A percentile compares a stretch with the other conserved stretches of the same genome.
These are phyloP conservation scores for Chionographis japonica DNA, from an alignment of 106 monocot genomes.

Conservation along the genomic window DNA sequence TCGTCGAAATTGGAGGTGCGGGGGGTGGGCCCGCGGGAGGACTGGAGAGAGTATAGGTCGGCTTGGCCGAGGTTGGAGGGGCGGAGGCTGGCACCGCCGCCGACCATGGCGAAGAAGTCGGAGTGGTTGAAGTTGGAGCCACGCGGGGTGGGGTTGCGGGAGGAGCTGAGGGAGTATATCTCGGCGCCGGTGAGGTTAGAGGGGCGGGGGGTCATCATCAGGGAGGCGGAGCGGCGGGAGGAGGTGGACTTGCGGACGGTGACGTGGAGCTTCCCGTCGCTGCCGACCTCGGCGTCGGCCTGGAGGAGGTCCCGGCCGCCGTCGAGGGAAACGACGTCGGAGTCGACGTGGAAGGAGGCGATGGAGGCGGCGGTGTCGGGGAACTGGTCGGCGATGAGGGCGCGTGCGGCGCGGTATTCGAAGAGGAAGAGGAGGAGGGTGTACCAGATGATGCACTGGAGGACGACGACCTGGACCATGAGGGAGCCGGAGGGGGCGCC, in stretches of 20 bases:
- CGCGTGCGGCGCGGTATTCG: conserved; percentile 35
- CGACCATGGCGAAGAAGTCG: conserved; percentile 26
- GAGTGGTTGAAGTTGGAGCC: conserved; percentile 32
- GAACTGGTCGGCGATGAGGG: conserved; percentile 30
- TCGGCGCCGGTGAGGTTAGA: conserved; percentile 35
- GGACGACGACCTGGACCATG: conserved; percentile 43
- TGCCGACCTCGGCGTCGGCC: conserved; percentile 28
- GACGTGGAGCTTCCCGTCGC: conserved; percentile 28
- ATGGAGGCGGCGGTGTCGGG: conserved; percentile 25
- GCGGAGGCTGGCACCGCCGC: not conserved
- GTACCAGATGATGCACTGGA: conserved; percentile 45
- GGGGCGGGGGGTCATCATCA: conserved; percentile 22
- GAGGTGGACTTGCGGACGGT: conserved; percentile 27
- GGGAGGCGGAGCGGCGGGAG: conserved; percentile 15
- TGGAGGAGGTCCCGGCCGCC: conserved; percentile 8
- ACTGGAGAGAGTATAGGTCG: conserved; percentile 12
- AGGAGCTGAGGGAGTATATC: conserved; percentile 32
- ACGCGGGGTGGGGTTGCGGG: conserved; percentile 25
- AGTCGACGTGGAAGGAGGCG: conserved; percentile 30
- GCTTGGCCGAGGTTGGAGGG: conserved; percentile 7
- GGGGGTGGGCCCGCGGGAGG: conserved; percentile 1
- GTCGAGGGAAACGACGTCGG: conserved; percentile 34
- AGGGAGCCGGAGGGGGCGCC: conserved; percentile 26
- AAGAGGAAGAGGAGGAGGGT: conserved; percentile 38
- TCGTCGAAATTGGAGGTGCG: conserved; percentile 17